Conservation (phyloP, 352 stramenopile species). For the Aphanomyces cochlioides region DNA sequence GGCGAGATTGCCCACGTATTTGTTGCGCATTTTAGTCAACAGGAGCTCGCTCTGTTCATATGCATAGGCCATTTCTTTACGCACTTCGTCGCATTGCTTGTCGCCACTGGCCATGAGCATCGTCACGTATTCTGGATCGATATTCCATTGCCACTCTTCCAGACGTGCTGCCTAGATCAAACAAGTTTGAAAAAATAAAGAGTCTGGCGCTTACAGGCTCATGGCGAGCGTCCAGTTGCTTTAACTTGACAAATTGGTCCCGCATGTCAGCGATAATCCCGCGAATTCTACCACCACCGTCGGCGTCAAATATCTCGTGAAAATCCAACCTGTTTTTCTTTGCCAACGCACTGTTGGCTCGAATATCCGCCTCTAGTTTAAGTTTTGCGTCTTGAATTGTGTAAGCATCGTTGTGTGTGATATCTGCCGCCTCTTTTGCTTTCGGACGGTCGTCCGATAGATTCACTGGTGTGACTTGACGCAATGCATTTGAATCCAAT, state of each 20-base stretch:
- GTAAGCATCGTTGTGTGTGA: constrained; percentile 77
- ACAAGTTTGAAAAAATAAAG: constrained; percentile 7
- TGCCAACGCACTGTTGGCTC: constrained; percentile 47
- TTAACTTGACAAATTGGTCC: constrained; percentile 65
- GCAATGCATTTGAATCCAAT: not conserved
- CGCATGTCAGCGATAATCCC: constrained; percentile 81
- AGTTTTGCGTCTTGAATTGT: constrained; percentile 91
- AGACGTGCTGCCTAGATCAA: constrained; percentile 39
- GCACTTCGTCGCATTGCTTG: constrained; percentile 83
- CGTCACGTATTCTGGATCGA: constrained; percentile 86
- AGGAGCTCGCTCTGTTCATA: constrained; percentile 75
- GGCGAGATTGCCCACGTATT: constrained; percentile 62
- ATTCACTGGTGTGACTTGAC: not conserved
- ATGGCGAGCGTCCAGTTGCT: constrained; percentile 54
- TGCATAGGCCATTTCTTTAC: constrained; percentile 74
- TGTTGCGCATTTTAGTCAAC: constrained; percentile 81
- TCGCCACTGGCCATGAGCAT: constrained; percentile 60
- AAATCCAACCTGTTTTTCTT: constrained; percentile 79
- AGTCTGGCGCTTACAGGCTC: no score
- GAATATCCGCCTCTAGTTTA: constrained; percentile 85
- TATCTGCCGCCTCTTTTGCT: constrained; percentile 53
- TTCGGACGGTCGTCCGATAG: not conserved
- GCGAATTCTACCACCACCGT: constrained; percentile 43
- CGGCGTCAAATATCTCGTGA: not conserved
- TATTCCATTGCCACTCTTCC: constrained; percentile 72